Evolutionary conservation across 2,329 filamentous ascomycete species (phyloP).

Genomic region (Penicillium sp.): DNA sequence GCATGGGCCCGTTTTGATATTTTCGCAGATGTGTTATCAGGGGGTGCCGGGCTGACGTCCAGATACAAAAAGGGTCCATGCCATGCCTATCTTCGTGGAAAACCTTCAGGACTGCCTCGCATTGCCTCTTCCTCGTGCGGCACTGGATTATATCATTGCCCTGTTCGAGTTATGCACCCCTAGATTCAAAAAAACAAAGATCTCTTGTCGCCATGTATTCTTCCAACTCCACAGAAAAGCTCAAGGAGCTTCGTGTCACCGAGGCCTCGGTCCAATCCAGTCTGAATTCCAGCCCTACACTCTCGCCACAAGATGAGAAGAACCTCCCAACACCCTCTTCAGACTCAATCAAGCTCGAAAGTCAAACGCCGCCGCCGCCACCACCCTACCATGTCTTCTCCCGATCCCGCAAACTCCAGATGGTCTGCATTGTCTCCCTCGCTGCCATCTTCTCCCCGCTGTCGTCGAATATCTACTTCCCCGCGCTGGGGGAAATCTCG

Average conservation of each 20-base stretch:
- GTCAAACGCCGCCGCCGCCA: slow-evolving; percentile 7
- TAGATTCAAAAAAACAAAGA: slow-evolving; percentile 2
- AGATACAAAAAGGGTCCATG: slow-evolving; percentile 19
- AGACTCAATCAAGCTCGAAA: slow-evolving; percentile 18
- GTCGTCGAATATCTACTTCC: slow-evolving; percentile 49
- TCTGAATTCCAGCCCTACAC: slow-evolving; percentile 14
- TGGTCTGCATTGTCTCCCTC: slow-evolving; percentile 41
- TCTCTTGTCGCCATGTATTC: slow-evolving; percentile 11
- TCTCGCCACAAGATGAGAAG: slow-evolving; percentile 17
- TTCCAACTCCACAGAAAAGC: slow-evolving; percentile 10
- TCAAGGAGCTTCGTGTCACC: slow-evolving; percentile 11
- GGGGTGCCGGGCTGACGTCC: slow-evolving; percentile 7
- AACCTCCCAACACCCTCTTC: slow-evolving; percentile 12
- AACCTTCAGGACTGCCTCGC: background rate
- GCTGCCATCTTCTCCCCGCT: slow-evolving; percentile 46
- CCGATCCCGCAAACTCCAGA: slow-evolving; percentile 35
- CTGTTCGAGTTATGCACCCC: slow-evolving; percentile 4
- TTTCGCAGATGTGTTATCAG: slow-evolving; percentile 12
- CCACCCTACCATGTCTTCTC: slow-evolving; percentile 36
- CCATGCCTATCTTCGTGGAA: slow-evolving; percentile 2
- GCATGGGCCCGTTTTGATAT: slow-evolving; percentile 13
- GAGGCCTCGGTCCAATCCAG: slow-evolving; percentile 12
- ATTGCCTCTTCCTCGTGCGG: too few relatives aligned
- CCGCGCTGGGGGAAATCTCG: slow-evolving; percentile 35
- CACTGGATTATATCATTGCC: background rate